Conservation (phyloP, 1,284 basidiomycete genomes). For the Leccinum proximum region DNA sequence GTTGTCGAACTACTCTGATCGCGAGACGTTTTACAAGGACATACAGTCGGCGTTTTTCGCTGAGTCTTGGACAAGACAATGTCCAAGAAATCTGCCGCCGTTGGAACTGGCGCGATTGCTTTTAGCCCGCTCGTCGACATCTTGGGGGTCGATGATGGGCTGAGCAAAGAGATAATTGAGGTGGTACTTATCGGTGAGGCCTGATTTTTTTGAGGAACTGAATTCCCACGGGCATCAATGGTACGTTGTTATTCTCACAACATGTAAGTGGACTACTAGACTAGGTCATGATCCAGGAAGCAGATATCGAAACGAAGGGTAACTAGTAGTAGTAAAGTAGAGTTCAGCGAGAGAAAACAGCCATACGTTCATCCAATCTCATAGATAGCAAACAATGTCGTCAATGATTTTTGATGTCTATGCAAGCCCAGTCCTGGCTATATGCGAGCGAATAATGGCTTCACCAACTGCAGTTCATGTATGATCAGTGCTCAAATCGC, state of each 20-base stretch:
- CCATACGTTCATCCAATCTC: constrained; percentile 14
- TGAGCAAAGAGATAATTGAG: constrained; percentile 7
- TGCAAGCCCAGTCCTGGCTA: constrained; percentile 50
- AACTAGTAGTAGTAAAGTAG: constrained; percentile 25
- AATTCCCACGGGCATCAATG: constrained; percentile 14
- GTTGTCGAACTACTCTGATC: constrained; percentile 4
- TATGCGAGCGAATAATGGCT: constrained; percentile 61
- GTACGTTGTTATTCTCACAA: constrained; percentile 13
- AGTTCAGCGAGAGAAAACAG: constrained; percentile 12
- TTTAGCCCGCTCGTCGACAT: constrained; percentile 92
- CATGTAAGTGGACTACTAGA: constrained; percentile 22
- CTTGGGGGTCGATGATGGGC: constrained; percentile 19
- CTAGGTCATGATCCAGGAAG: constrained; percentile 19
- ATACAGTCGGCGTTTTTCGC: constrained; percentile 94
- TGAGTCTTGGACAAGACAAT: constrained; percentile 94
- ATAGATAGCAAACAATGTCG: constrained; percentile 7
- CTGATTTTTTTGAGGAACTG: constrained; percentile 15
- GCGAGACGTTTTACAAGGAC: constrained; percentile 4
- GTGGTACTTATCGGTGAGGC: neutral
- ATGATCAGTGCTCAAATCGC: constrained; percentile 5
- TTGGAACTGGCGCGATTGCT: constrained; percentile 96
- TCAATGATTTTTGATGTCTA: constrained; percentile 22
- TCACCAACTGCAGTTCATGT: constrained; percentile 46
- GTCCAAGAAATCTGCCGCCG: constrained; percentile 93
- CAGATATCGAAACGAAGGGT: constrained; percentile 30